Percentiles rank a stretch among this genome's conserved stretches.
phyloP scores from a whole-genome alignment of 2,329 filamentous ascomycete species.

The Hypomyces perniciosus region DNA sequence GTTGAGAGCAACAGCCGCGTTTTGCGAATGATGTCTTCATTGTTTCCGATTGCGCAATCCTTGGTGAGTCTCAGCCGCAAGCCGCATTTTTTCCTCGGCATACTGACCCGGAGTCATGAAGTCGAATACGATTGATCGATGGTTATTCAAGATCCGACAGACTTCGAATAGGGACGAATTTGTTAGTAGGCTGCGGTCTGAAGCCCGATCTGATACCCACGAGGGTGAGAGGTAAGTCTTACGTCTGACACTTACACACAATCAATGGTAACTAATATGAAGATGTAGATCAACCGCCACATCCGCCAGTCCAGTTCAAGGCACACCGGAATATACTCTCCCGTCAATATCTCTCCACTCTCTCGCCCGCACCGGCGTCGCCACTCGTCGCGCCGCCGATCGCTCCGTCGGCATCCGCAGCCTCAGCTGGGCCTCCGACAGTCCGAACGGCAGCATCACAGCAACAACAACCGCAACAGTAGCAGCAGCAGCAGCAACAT shows the following conservation, averaged over 20 bases:
- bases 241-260: not conserved
- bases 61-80: constrained; percentile 25
- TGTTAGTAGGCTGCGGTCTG: constrained; percentile 17
- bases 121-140: constrained; percentile 34
- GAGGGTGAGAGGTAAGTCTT: constrained; percentile 16
- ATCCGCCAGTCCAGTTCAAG: constrained; percentile 11
- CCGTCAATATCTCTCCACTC: constrained; percentile 21
- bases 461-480: not conserved
- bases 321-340: constrained; percentile 16
- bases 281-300: constrained; percentile 13
- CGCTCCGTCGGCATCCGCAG: constrained; percentile 11
- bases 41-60: constrained; percentile 36
- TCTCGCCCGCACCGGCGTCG: constrained; percentile 16
- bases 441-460: constrained; percentile 9
- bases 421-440: constrained; percentile 18
- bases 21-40: constrained; percentile 30
- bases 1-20: constrained; percentile 36
- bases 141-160: constrained; percentile 33
- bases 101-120: constrained; percentile 10
- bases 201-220: constrained; percentile 18
- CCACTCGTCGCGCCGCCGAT: constrained; percentile 12
- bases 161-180: constrained; percentile 19
- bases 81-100: no score
- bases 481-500: constrained; percentile 11
- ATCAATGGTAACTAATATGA: not conserved